These are phyloP conservation scores for Candida loeiensis DNA, from an alignment of 805 yeast genomes.

Conservation along the genomic window DNA sequence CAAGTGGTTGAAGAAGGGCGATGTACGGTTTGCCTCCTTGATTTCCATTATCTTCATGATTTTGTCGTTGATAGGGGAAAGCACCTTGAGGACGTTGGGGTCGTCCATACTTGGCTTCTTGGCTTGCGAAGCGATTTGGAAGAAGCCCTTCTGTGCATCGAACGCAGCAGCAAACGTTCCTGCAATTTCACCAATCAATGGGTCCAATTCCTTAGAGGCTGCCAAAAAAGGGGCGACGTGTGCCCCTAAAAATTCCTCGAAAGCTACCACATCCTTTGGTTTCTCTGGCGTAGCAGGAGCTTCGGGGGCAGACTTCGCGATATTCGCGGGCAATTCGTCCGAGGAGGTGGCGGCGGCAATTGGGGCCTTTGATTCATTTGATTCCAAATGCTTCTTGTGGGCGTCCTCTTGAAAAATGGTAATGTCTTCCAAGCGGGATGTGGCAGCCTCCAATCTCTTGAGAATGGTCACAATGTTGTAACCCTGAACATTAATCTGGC, in stretches of 20 bases:
- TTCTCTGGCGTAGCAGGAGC: slow-evolving; percentile 19
- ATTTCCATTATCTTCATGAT: slow-evolving; percentile 56
- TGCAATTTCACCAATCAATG: slow-evolving; percentile 57
- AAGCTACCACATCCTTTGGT: slow-evolving; percentile 48
- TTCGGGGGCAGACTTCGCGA: slow-evolving; percentile 7
- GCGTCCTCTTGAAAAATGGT: slow-evolving; percentile 72
- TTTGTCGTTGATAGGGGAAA: slow-evolving; percentile 64
- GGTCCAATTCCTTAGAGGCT: slow-evolving; percentile 51
- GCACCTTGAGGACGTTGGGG: slow-evolving; percentile 50
- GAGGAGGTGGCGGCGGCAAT: slow-evolving; percentile 1
- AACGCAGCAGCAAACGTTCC: slow-evolving; percentile 50
- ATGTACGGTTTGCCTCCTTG: slow-evolving; percentile 73
- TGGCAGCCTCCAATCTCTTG: slow-evolving; percentile 82
- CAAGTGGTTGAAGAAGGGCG: slow-evolving; percentile 64
- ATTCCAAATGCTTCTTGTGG: slow-evolving; percentile 19
- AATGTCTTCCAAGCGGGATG: slow-evolving; percentile 87
- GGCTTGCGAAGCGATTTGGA: slow-evolving; percentile 56
- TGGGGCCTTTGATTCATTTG: neutral
- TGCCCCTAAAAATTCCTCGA: slow-evolving; percentile 50
- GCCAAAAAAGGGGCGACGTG: slow-evolving; percentile 58
- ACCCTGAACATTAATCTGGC: slow-evolving; percentile 64
- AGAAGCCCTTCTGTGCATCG: slow-evolving; percentile 53
- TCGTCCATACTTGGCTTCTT: slow-evolving; percentile 62
- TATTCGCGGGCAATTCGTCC: neutral
- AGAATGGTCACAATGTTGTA: slow-evolving; percentile 77